Conservation (phyloP, 2,329 filamentous ascomycete species). For the Fusarium anthophilum region DNA sequence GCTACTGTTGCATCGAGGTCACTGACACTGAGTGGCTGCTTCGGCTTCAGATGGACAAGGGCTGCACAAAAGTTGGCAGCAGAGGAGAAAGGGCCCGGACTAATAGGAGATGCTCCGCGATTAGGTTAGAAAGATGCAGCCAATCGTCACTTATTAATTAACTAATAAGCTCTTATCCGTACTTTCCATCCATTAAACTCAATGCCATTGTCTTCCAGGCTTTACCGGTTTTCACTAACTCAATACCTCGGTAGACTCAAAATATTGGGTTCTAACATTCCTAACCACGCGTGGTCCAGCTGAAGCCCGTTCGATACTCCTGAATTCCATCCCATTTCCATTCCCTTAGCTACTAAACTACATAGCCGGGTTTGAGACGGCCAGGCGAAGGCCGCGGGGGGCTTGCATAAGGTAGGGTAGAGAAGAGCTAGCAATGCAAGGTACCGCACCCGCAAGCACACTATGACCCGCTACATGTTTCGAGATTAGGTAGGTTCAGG, state of each 20-base stretch:
- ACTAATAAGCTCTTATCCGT: not conserved
- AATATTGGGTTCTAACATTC: not conserved
- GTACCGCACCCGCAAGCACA: constrained; percentile 23
- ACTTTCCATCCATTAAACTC: not conserved
- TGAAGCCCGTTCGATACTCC: constrained; percentile 14
- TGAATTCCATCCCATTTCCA: constrained; percentile 15
- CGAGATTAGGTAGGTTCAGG: constrained; percentile 30
- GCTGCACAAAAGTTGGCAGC: constrained; percentile 22
- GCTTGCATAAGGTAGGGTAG: constrained; percentile 22
- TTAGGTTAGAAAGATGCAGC: constrained; percentile 22
- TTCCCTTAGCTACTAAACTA: not conserved
- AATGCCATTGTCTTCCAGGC: not conserved
- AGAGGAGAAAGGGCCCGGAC: not conserved
- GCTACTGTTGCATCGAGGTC: constrained; percentile 10
- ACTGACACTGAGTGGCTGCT: constrained; percentile 31
- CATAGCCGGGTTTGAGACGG: constrained; percentile 32
- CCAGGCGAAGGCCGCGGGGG: constrained; percentile 21
- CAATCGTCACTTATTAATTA: not conserved
- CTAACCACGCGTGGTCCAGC: not conserved
- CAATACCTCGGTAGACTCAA: not conserved
- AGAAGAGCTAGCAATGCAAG: constrained; percentile 27
- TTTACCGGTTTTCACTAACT: not conserved
- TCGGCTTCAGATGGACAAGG: constrained; percentile 3
- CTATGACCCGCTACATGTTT: constrained; percentile 21
- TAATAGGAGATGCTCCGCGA: constrained; percentile 16